Evolutionary conservation across 2,329 filamentous ascomycete genomes (phyloP).

Genomic region (Hymenoscyphus linearis): DNA sequence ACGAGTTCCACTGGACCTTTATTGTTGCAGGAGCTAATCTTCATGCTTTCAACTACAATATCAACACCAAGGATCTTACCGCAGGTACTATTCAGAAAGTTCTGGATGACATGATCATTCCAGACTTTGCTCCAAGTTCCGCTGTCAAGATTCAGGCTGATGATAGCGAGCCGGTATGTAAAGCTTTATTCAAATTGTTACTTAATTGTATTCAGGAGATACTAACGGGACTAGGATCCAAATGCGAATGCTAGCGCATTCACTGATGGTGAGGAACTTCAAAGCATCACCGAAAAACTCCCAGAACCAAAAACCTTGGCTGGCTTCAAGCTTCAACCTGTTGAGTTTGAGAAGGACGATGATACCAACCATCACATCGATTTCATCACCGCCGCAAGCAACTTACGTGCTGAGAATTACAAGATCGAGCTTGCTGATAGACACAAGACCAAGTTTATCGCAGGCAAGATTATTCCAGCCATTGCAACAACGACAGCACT

Average conservation of each 20-base stretch:
- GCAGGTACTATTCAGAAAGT: conserved; percentile 72
- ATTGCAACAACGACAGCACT: conserved; percentile 96
- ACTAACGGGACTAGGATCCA: conserved; percentile 53
- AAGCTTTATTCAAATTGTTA: conserved; percentile 13
- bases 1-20: conserved; percentile 83
- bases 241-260: conserved; percentile 57
- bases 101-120: conserved; percentile 87
- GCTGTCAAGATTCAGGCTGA: conserved; percentile 95
- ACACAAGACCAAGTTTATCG: conserved; percentile 99
- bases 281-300: conserved; percentile 65
- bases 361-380: conserved; percentile 98
- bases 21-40: conserved; percentile 84
- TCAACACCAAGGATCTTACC: conserved; percentile 73
- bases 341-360: conserved; percentile 98
- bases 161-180: conserved; percentile 76
- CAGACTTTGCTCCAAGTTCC: conserved; percentile 86
- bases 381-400: conserved; percentile 96
- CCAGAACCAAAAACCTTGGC: conserved; percentile 75
- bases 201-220: neutral
- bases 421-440: conserved; percentile 88
- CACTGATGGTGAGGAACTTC: conserved; percentile 71
- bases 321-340: conserved; percentile 82
- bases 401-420: conserved; percentile 95
- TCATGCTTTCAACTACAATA: conserved; percentile 96
- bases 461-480: conserved; percentile 97